phyloP scores from a whole-genome alignment of 2,329 filamentous ascomycete genomes.

The Nemania abortiva region DNA sequence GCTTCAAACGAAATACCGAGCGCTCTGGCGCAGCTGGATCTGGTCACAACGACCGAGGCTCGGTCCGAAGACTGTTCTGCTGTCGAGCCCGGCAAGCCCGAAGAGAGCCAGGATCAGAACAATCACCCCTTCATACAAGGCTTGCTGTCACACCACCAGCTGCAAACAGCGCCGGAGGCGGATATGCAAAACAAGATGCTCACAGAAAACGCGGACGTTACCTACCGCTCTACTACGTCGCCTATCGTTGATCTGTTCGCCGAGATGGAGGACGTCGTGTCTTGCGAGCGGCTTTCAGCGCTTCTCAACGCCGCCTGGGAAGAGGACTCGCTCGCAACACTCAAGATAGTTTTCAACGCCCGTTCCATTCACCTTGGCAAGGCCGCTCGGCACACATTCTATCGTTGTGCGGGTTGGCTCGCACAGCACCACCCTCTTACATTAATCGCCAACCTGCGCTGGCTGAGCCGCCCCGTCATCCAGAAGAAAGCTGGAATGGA shows the following conservation, averaged over 20 bases:
- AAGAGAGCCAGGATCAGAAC: not conserved
- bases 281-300: slow-evolving; percentile 53
- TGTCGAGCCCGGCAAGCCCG: not conserved
- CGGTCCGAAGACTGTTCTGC: not conserved
- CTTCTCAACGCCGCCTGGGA: slow-evolving; percentile 64
- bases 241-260: slow-evolving; percentile 66
- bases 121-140: slow-evolving; percentile 53
- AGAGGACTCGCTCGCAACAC: slow-evolving; percentile 60
- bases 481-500: slow-evolving; percentile 63
- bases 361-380: slow-evolving; percentile 73
- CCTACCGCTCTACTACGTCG: slow-evolving; percentile 60
- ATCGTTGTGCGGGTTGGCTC: slow-evolving; percentile 68
- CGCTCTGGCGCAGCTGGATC: slow-evolving; percentile 8
- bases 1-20: slow-evolving; percentile 4
- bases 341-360: slow-evolving; percentile 71
- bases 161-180: slow-evolving; percentile 10
- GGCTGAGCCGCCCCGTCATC: slow-evolving; percentile 68
- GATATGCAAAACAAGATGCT: slow-evolving; percentile 59
- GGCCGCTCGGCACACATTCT: slow-evolving; percentile 61
- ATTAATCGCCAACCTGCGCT: slow-evolving; percentile 64
- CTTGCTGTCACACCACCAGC: slow-evolving; percentile 44
- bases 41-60: slow-evolving; percentile 10
- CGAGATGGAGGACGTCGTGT: slow-evolving; percentile 60
- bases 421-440: slow-evolving; percentile 66
- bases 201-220: slow-evolving; percentile 65